Percentiles rank a stretch among this genome's conserved stretches.
Evolutionary conservation across 305 asterid species (phyloP).

Genomic region (Rubia peregrina): DNA sequence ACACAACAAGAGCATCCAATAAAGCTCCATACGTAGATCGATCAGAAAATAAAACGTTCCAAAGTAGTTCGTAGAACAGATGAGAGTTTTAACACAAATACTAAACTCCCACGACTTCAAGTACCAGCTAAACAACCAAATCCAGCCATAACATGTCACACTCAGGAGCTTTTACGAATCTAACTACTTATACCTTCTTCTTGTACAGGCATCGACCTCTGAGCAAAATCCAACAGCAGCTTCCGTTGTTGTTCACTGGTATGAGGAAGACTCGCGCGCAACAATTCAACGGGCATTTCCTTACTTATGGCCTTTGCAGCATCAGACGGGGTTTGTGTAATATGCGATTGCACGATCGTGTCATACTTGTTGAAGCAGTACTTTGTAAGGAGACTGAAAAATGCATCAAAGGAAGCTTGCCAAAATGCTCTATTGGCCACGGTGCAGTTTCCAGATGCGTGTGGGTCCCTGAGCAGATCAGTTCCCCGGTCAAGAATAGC

Average conservation of each 20-base stretch:
- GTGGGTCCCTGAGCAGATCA: conserved; percentile 52
- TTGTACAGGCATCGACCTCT: conserved; percentile 59
- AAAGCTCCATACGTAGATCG: conserved; percentile 3
- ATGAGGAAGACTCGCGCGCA: conserved; percentile 89
- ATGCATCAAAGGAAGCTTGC: conserved; percentile 94
- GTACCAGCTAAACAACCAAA: neutral
- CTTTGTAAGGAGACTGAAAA: conserved; percentile 71
- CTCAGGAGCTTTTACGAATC: conserved; percentile 14
- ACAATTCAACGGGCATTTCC: conserved; percentile 96
- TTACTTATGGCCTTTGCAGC: conserved; percentile 63
- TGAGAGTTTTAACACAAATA: neutral
- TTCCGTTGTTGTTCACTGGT: conserved; percentile 77
- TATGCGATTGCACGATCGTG: conserved; percentile 50
- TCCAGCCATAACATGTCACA: neutral
- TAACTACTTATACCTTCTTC: conserved; percentile 12
- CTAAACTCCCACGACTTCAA: neutral
- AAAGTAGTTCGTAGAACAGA: neutral
- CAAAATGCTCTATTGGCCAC: conserved; percentile 68
- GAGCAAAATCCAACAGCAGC: conserved; percentile 67
- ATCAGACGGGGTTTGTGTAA: conserved; percentile 48
- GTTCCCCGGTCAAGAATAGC: conserved; percentile 84
- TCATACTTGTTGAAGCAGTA: conserved; percentile 74
- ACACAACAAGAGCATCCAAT: conserved; percentile 15
- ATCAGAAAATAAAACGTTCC: neutral
- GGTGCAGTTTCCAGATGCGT: conserved; percentile 43